Percentiles rank a stretch among this genome's conserved stretches.
Evolutionary conservation across 1,284 basidiomycete species (phyloP).

Genomic region (Phenoliferia sp.): DNA sequence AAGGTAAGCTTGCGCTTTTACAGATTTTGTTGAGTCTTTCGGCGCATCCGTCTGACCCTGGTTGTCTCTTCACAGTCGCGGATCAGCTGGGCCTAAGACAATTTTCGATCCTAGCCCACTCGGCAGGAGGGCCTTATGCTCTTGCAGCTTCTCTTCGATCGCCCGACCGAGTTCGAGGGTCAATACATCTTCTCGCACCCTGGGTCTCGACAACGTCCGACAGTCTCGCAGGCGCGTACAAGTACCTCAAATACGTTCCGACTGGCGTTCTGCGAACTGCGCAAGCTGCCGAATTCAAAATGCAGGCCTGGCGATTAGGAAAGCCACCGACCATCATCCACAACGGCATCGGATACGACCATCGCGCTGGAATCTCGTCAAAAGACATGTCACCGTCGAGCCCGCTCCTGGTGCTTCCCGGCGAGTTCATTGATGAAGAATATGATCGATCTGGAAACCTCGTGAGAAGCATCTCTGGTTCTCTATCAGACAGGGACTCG

Average conservation of each 20-base stretch:
- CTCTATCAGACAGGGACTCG: too few relatives aligned
- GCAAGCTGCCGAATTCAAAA: constrained; percentile 92
- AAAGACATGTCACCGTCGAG: background rate
- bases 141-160: constrained; percentile 69
- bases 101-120: constrained; percentile 89
- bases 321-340: constrained; percentile 73
- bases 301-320: constrained; percentile 92
- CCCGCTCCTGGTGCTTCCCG: too few relatives aligned
- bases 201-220: constrained; percentile 61
- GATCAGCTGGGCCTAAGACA: constrained; percentile 66
- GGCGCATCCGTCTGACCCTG: too few relatives aligned
- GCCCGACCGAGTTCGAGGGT: constrained; percentile 70
- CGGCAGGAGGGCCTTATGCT: constrained; percentile 93
- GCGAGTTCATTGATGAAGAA: background rate
- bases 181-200: constrained; percentile 85
- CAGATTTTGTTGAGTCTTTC: too few relatives aligned
- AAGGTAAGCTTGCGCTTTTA: too few relatives aligned
- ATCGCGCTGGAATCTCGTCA: constrained; percentile 31
- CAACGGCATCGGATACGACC: constrained; percentile 37
- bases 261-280: constrained; percentile 89
- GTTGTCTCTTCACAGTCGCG: too few relatives aligned
- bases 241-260: constrained; percentile 94
- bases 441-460: background rate
- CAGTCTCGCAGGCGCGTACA: constrained; percentile 61
- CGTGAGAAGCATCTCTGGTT: background rate